Evolutionary conservation across 202 grass and related monocot species (phyloP), one percentile per base, ranked within the genome.

Genomic region (Cymbopogon flexuosus): DNA sequence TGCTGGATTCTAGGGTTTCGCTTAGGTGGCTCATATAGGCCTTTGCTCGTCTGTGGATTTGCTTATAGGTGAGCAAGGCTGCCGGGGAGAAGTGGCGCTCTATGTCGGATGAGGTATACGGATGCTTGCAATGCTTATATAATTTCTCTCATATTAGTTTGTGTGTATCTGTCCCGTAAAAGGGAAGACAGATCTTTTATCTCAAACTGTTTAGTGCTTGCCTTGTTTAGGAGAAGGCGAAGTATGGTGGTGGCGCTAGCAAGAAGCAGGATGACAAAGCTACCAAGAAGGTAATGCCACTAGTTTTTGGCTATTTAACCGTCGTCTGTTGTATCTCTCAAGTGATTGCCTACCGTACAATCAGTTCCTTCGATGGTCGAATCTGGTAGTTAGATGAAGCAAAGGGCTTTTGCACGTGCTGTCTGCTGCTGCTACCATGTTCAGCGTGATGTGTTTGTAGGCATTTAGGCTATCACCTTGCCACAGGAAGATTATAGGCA

Each of bases 1-100:
- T 66, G 12, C 27, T 66, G n/a, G 4, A 30, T 62, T 16, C 11
- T 70, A 68, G 69, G 72, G 73, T 72, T 80, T 70, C 5, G 12
- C 10, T 23, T 35, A 8, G 46, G 11, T 42, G n/a, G 21, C 67
- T 64, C 23, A 82, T 59, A 4, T 10, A 0, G 85, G 14, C 40
- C 29, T 82, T 62, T 64, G 45, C 21, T 72, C 56, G 6, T 49
- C 42, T 23, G 7, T 87, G 6, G 12, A 37, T 85, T 54, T 68
- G 19, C 18, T 81, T 85, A 24, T 76, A 97, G 94, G 94, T 97
- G 19, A 87, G 86, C 43, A 97, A 97, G 87, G 94, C 94, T 0
- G 94, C 88, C 14, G 94, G 94, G 42, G 90, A 85, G 85, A 94
- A 85, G 87, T 97, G 94, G 94, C 93, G 93, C 77, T 66, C 81